Conservation (phyloP, 371 early-diverging fungal species). For the Mucor piriformis region DNA sequence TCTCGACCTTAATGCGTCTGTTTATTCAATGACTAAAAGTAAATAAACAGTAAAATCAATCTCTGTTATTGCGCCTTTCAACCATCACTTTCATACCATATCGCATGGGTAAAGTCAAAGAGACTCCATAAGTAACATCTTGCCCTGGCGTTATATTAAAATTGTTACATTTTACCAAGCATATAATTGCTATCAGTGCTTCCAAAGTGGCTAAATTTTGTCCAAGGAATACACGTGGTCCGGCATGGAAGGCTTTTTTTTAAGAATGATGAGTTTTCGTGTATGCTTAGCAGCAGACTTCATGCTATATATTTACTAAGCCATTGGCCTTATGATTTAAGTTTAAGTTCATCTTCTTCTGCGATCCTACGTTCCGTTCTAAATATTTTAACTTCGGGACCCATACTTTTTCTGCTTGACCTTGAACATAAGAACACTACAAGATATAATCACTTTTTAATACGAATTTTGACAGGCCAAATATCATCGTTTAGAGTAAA, state of each 20-base stretch:
- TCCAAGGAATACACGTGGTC: constrained; percentile 68
- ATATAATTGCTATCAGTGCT: constrained; percentile 49
- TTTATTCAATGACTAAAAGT: constrained; percentile 3
- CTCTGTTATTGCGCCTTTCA: constrained; percentile 1
- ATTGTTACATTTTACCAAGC: constrained; percentile 50
- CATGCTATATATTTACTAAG: constrained; percentile 6
- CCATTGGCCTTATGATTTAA: constrained; percentile 51
- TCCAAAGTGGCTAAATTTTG: constrained; percentile 63
- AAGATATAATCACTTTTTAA: constrained; percentile 58
- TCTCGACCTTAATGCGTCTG: too few species aligned
- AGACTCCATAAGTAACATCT: constrained; percentile 37
- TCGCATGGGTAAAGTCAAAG: constrained; percentile 56
- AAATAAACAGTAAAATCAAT: neutral
- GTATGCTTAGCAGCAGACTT: neutral
- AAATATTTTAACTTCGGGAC: constrained; percentile 59
- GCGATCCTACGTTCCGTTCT: constrained; percentile 67
- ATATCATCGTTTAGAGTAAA: constrained; percentile 67
- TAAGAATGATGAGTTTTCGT: neutral
- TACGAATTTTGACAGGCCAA: constrained; percentile 68
- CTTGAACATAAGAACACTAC: constrained; percentile 63
- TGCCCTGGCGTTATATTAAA: constrained; percentile 40
- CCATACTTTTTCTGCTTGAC: constrained; percentile 60
- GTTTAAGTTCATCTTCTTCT: constrained; percentile 37
- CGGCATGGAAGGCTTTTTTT: constrained; percentile 70
- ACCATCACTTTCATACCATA: constrained; percentile 42